A percentile compares a stretch with the other conserved stretches of the same genome.
Evolutionary conservation across 768 basidiomycete genomes (phyloP).

Genomic region (Podaxis pistillaris): DNA sequence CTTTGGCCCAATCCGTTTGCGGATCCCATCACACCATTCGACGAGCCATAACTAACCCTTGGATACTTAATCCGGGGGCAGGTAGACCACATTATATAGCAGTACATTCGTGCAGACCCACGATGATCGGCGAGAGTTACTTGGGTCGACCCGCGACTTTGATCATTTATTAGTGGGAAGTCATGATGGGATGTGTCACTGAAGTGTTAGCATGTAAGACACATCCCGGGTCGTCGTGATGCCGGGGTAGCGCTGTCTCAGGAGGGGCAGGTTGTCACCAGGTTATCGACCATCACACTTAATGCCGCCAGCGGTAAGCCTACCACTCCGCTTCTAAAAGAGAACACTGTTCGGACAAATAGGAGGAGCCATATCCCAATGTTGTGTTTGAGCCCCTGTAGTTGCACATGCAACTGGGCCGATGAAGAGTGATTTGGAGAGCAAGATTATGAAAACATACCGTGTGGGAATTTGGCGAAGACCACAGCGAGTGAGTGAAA

Average conservation of each 20-base stretch:
- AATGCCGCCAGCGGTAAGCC: too few species aligned
- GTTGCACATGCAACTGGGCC: background rate
- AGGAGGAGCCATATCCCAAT: too few species aligned
- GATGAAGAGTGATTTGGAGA: background rate
- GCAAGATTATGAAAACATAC: background rate
- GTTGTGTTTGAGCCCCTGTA: background rate
- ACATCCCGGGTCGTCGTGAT: background rate
- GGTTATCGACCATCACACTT: background rate
- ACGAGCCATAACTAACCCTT: background rate
- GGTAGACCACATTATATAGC: background rate
- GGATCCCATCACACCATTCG: background rate
- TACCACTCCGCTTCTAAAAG: too few species aligned
- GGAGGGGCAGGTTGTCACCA: background rate
- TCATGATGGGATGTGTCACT: constrained; percentile 7
- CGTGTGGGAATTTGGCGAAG: too few species aligned
- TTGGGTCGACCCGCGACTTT: background rate
- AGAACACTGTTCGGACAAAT: too few species aligned
- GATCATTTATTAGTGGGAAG: background rate
- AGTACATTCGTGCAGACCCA: background rate
- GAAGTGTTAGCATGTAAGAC: background rate
- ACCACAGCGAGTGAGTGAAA: background rate
- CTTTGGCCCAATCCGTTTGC: background rate
- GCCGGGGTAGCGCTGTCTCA: background rate
- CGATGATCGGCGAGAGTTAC: background rate
- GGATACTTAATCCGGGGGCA: background rate